These are phyloP conservation scores for Aspergillus puulaauensis DNA, from an alignment of 2,329 filamentous ascomycete species.

Conservation along the genomic window DNA sequence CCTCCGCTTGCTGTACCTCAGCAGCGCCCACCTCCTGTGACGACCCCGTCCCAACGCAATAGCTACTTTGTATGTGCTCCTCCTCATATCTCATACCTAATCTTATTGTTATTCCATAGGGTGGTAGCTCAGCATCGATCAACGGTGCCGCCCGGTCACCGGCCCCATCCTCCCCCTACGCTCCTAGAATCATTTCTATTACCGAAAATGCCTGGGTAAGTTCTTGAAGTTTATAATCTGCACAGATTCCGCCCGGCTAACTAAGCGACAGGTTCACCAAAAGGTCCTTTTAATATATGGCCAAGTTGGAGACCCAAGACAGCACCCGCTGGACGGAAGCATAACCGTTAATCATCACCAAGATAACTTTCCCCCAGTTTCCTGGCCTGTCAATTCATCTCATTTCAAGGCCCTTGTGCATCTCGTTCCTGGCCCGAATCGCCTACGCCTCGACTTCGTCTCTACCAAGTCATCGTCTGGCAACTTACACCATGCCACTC, in stretches of 20 bases:
- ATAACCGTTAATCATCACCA: conserved; percentile 79
- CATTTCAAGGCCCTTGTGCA: conserved; percentile 91
- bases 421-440: conserved; percentile 87
- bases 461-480: conserved; percentile 74
- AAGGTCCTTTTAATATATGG: conserved; percentile 83
- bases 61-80: conserved; percentile 40
- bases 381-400: conserved; percentile 85
- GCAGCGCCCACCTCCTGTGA: conserved; percentile 47
- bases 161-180: conserved; percentile 71
- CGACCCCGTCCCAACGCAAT: conserved; percentile 41
- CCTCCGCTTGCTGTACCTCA: conserved; percentile 43
- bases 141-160: conserved; percentile 48
- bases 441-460: conserved; percentile 80
- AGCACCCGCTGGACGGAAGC: conserved; percentile 71
- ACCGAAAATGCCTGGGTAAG: conserved; percentile 82
- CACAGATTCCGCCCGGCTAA: background rate
- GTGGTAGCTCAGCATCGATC: conserved; percentile 32
- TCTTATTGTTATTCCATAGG: conserved; percentile 24
- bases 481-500: conserved; percentile 63
- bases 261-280: conserved; percentile 70
- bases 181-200: conserved; percentile 76
- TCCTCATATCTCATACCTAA: background rate
- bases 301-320: conserved; percentile 70
- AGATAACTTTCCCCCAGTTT: conserved; percentile 76
- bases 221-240: conserved; percentile 16